Base-by-base conservation (phyloP, 2,329 filamentous ascomycete genomes). In the Hymenotorrendiella dingleyae region DNA sequence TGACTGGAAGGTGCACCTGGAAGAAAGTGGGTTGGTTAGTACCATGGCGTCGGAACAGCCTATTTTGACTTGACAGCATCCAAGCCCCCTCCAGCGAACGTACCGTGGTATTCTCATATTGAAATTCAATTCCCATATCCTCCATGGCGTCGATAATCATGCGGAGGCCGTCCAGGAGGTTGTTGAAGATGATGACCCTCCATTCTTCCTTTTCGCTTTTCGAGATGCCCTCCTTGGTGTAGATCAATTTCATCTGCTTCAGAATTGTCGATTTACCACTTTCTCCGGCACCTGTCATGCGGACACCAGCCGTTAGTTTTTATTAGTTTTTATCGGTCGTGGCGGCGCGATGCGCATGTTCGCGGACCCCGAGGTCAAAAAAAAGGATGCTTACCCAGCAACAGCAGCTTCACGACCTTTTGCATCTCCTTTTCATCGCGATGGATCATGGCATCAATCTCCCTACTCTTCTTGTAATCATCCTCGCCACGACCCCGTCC, bases 231-330 rank as follows among this genome's bases (percentile, higher is more conserved):
- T 60, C 55, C 64, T 89, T 82, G 11, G 88, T 82, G 64, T 97
- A 93, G 57, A 98, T 96, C 66, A 98, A 82, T 65, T 91, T 91
- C 93, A 98, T 97, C 73, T 97, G 91, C 71, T 97, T 97, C 53
- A 97, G 78, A 46, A 97, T 90, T 1, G 91, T 97, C 7, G 91
- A 96, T 68, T 97, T 97, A 53, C 91, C 87, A 46, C 85, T 93
- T 68, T 97, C 91, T 62, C 91, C 91, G 58, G 91, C 91, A 65
- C 91, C 90, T 96, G 29, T 16, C 16, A 30, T 30, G n/a, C 20
- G 24, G 38, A 20, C 16, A 39, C 56, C 51, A 57, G 51, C 42
- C 33, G n/a, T 41, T 38, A 16, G 26, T 41, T 17, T 14, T 33
- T 30, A 19, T 16, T 7, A 7, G 19, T 36, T 27, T n/a, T n/a